phyloP scores from a whole-genome alignment of 129 eudicot species.

The Pittosporum tobira region DNA sequence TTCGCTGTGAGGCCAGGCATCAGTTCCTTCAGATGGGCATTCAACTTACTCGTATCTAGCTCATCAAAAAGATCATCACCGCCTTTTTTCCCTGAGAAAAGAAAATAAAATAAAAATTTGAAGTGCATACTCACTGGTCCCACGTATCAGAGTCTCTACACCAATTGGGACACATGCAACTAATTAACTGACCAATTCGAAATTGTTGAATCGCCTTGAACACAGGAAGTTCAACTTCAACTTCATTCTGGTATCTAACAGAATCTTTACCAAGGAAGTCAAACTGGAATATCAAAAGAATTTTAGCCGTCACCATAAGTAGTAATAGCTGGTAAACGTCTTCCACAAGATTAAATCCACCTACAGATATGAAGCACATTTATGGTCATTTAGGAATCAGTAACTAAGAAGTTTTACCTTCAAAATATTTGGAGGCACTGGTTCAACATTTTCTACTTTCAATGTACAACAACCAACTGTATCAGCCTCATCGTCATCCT shows the following conservation, averaged over 20 bases:
- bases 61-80: slow-evolving; percentile 75
- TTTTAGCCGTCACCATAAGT: neutral
- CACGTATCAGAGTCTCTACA: too few relatives aligned
- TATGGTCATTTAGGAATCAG: too few relatives aligned
- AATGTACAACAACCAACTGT: slow-evolving; percentile 98
- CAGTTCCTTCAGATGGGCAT: slow-evolving; percentile 86
- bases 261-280: slow-evolving; percentile 99
- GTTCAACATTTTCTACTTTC: slow-evolving; percentile 90
- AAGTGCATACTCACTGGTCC: slow-evolving; percentile 7
- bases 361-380: too few relatives aligned
- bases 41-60: slow-evolving; percentile 84
- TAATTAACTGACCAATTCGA: slow-evolving; percentile 51
- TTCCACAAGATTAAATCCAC: too few relatives aligned
- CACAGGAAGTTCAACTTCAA: slow-evolving; percentile 78
- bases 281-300: slow-evolving; percentile 43
- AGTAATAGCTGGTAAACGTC: neutral
- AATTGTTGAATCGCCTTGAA: slow-evolving; percentile 87
- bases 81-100: slow-evolving; percentile 63
- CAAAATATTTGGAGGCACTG: slow-evolving; percentile 77
- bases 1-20: slow-evolving; percentile 99
- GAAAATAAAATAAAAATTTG: too few relatives aligned
- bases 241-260: slow-evolving; percentile 75
- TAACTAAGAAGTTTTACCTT: slow-evolving; percentile 46
- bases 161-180: too few relatives aligned
- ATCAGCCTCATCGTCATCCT: slow-evolving; percentile 99